phyloP scores from a whole-genome alignment of 768 basidiomycete species.

The Coprinopsis marcescibilis region DNA sequence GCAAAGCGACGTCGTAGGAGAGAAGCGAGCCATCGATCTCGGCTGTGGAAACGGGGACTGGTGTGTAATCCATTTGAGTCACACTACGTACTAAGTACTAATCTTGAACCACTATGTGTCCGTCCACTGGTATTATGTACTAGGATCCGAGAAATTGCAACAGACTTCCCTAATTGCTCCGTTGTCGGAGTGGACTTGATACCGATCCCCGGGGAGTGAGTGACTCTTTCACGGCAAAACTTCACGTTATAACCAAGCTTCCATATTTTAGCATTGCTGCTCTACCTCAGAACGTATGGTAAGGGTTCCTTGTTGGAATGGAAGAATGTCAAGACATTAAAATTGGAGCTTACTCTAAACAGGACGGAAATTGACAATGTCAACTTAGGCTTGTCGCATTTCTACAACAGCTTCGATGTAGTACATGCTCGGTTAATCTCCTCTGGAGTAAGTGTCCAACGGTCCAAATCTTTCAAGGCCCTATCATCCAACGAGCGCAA shows the following conservation, averaged over 20 bases:
- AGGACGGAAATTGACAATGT: constrained; percentile 84
- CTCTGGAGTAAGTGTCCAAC: constrained; percentile 52
- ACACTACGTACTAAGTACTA: neutral
- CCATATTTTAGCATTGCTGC: neutral
- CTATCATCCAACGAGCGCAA: neutral
- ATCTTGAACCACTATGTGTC: too few species aligned
- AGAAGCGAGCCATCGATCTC: constrained; percentile 65
- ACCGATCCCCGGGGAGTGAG: constrained; percentile 59
- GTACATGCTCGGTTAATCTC: constrained; percentile 69
- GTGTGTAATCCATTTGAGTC: constrained; percentile 27
- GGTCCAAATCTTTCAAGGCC: constrained; percentile 4
- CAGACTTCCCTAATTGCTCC: constrained; percentile 63
- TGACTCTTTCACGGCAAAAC: too few species aligned
- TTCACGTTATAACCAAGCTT: too few species aligned
- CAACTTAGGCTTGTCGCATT: constrained; percentile 82
- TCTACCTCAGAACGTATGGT: neutral
- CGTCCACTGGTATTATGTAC: too few species aligned
- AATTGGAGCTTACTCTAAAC: neutral
- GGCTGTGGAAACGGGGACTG: constrained; percentile 80
- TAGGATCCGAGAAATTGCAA: constrained; percentile 73
- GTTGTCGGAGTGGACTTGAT: constrained; percentile 76
- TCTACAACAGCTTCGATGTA: constrained; percentile 71
- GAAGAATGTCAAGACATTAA: neutral
- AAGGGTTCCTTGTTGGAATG: neutral
- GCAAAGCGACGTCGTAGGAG: constrained; percentile 29